phyloP scores from a whole-genome alignment of 2,329 filamentous ascomycete species.

The Emericellopsis cladophorae region DNA sequence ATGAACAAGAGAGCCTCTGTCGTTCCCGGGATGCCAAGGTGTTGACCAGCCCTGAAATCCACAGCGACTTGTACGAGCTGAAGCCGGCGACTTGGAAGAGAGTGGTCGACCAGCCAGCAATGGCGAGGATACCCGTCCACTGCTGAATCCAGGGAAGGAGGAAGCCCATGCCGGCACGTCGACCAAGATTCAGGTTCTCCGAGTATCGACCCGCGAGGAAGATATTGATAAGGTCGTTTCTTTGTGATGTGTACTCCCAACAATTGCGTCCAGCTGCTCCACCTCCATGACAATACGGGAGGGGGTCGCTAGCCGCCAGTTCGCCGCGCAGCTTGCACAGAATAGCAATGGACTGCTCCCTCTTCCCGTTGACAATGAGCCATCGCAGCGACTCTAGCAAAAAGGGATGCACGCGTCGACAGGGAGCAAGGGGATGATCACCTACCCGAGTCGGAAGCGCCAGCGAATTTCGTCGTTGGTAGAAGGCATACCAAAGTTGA shows the following conservation, averaged over 20 bases:
- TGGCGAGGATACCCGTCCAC: constrained; percentile 29
- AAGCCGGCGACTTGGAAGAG: constrained; percentile 11
- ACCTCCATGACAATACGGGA: constrained; percentile 18
- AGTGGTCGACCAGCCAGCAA: constrained; percentile 19
- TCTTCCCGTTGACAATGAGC: constrained; percentile 21
- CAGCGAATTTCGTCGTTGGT: constrained; percentile 18
- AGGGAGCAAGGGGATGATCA: constrained; percentile 26
- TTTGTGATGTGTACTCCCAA: constrained; percentile 22
- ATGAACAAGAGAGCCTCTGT: constrained; percentile 36
- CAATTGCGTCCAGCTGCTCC: constrained; percentile 25
- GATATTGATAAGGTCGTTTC: constrained; percentile 24
- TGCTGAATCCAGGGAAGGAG: constrained; percentile 27
- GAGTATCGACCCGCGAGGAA: constrained; percentile 21
- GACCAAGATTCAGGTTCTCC: constrained; percentile 21
- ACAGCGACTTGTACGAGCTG: constrained; percentile 10
- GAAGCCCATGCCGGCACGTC: constrained; percentile 24
- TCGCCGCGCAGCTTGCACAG: constrained; percentile 16
- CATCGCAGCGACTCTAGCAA: constrained; percentile 31
- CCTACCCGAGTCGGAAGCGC: constrained; percentile 24
- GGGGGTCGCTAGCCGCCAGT: constrained; percentile 17
- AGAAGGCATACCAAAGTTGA: constrained; percentile 20
- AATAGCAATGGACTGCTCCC: constrained; percentile 18
- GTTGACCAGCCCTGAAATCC: constrained; percentile 36
- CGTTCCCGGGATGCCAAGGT: constrained; percentile 38
- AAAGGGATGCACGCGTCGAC: constrained; percentile 23